phyloP scores from a whole-genome alignment of 2,329 filamentous ascomycete species.

The Trichoderma pleuroti region DNA sequence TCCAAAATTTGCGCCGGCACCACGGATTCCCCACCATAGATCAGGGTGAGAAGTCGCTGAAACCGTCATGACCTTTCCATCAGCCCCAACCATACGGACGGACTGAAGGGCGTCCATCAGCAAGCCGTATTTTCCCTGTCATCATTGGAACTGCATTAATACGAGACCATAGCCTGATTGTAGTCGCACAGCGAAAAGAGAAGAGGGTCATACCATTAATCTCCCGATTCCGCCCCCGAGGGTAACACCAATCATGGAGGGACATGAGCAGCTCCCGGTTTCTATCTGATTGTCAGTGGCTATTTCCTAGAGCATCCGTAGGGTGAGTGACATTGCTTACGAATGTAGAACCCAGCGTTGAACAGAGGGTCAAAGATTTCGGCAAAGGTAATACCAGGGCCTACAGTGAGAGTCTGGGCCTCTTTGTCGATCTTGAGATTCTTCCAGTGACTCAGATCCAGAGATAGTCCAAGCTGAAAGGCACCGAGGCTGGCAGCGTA shows the following conservation, averaged over 20 bases:
- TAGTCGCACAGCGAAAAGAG: not conserved
- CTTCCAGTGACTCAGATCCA: slow-evolving; percentile 4
- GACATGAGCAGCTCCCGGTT: slow-evolving; percentile 9
- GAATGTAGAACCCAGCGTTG: slow-evolving; percentile 3
- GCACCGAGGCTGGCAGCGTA: not conserved
- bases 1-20: slow-evolving; percentile 3
- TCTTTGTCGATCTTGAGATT: not conserved
- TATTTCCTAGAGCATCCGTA: no score
- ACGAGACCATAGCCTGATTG: not conserved
- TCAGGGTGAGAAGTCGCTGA: slow-evolving; percentile 1
- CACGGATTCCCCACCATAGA: slow-evolving; percentile 8
- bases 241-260: slow-evolving; percentile 7
- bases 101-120: not conserved
- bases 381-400: slow-evolving; percentile 3
- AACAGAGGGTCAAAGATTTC: slow-evolving; percentile 6
- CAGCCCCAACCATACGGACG: not conserved
- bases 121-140: not conserved
- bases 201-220: not conserved
- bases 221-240: not conserved
- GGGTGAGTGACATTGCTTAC: not conserved
- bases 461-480: not conserved
- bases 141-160: not conserved
- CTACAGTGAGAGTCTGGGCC: slow-evolving; percentile 5
- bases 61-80: not conserved
- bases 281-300: not conserved